phyloP scores from a whole-genome alignment of 83 land plant genomes.

The Picea abies region DNA sequence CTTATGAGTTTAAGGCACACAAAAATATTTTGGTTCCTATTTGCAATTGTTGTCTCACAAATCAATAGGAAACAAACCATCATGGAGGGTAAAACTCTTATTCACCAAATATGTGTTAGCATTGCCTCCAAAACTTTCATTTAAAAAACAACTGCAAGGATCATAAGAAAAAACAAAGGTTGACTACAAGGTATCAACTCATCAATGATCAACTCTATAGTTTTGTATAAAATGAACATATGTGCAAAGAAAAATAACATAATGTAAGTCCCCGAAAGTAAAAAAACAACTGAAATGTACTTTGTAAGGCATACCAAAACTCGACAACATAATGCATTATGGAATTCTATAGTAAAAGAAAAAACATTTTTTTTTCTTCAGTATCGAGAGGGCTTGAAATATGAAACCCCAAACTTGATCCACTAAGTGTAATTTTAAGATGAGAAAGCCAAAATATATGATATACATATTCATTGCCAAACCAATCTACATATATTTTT shows the following conservation, averaged over 20 bases:
- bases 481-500: neutral
- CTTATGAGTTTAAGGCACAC: neutral
- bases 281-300: neutral
- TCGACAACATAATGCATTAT: slow-evolving; percentile 14
- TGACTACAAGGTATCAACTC: neutral
- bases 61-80: too few species aligned
- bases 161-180: neutral
- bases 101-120: too few species aligned
- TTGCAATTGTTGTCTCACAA: too few species aligned
- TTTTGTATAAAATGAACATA: neutral
- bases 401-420: neutral
- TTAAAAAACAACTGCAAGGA: neutral
- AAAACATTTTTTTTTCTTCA: neutral
- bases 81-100: too few species aligned
- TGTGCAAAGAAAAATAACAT: neutral
- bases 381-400: neutral
- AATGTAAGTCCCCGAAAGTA: neutral
- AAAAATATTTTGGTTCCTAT: too few species aligned
- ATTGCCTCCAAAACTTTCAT: neutral
- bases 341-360: slow-evolving; percentile 17
- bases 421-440: neutral
- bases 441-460: too few species aligned
- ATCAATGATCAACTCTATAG: neutral
- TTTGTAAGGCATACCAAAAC: neutral
- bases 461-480: neutral